phyloP scores from a whole-genome alignment of 768 basidiomycete genomes.

The Kwoniella newhampshirensis region DNA sequence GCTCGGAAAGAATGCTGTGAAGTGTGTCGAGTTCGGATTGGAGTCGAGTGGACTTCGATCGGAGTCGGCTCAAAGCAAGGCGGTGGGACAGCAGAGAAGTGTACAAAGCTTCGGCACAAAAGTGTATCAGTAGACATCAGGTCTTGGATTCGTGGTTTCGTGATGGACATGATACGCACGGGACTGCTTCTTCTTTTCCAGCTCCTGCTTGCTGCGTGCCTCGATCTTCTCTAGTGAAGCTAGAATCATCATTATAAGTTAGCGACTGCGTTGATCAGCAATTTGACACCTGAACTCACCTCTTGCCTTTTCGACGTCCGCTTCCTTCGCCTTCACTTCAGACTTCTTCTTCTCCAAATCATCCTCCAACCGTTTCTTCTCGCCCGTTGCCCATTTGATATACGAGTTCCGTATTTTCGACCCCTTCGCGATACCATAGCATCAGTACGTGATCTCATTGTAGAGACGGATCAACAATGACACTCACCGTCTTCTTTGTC shows the following conservation, averaged over 20 bases:
- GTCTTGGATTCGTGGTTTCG: not conserved
- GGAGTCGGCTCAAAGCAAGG: constrained; percentile 72
- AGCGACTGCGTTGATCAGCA: not conserved
- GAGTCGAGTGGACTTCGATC: constrained; percentile 68
- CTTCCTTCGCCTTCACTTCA: constrained; percentile 66
- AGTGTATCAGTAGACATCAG: not conserved
- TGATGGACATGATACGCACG: constrained; percentile 63
- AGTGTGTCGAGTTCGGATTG: constrained; percentile 73
- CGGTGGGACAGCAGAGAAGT: constrained; percentile 70
- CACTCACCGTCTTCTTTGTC: constrained; percentile 71
- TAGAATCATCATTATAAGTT: constrained; percentile 47
- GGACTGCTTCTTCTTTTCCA: constrained; percentile 82
- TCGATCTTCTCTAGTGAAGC: constrained; percentile 77
- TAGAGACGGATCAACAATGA: not conserved
- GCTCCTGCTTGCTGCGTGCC: constrained; percentile 70
- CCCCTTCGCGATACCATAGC: constrained; percentile 71
- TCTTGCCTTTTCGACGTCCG: constrained; percentile 70
- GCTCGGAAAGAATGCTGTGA: constrained; percentile 74
- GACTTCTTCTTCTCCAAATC: constrained; percentile 60
- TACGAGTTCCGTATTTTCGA: constrained; percentile 88
- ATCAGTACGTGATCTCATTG: not conserved
- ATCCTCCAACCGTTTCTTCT: constrained; percentile 77
- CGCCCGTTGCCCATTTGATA: constrained; percentile 80
- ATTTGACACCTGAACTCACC: constrained; percentile 56
- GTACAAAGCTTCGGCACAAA: constrained; percentile 80